Evolutionary conservation across 2,329 filamentous ascomycete species (phyloP).

Genomic region (Pestalotiopsis sp.): DNA sequence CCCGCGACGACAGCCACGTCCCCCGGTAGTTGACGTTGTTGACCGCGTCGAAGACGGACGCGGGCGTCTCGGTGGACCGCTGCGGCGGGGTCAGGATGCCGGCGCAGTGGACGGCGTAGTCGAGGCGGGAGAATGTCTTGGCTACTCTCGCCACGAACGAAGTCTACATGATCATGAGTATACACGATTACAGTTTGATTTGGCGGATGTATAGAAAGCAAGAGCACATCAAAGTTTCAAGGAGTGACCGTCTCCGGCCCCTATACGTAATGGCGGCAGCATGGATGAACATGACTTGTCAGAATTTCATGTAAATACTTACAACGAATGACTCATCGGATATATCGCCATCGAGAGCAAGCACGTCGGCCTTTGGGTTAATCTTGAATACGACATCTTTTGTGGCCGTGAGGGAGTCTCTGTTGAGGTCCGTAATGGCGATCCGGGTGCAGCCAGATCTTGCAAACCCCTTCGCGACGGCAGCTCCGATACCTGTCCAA

Average conservation of each 20-base stretch:
- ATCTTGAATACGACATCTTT: slow-evolving; percentile 32
- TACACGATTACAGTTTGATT: not conserved
- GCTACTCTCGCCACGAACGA: slow-evolving; percentile 35
- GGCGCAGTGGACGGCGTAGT: slow-evolving; percentile 60
- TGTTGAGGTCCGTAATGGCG: slow-evolving; percentile 56
- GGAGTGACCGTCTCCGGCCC: not conserved
- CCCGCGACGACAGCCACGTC: slow-evolving; percentile 48
- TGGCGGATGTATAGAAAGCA: not conserved
- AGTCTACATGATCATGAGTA: slow-evolving; percentile 15
- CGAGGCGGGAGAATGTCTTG: slow-evolving; percentile 46
- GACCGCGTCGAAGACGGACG: slow-evolving; percentile 52
- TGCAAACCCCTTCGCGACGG: slow-evolving; percentile 53
- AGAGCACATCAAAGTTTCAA: not conserved
- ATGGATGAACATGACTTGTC: not conserved
- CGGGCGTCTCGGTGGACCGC: slow-evolving; percentile 47
- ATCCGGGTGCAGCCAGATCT: slow-evolving; percentile 51
- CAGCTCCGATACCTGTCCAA: slow-evolving; percentile 56
- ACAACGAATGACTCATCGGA: slow-evolving; percentile 46
- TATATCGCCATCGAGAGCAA: slow-evolving; percentile 45
- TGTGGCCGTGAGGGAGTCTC: slow-evolving; percentile 38
- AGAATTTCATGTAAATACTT: not conserved
- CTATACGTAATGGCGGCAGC: no score
- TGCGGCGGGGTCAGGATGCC: slow-evolving; percentile 48
- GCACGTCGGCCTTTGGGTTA: slow-evolving; percentile 36
- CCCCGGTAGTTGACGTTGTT: slow-evolving; percentile 59